A percentile compares a stretch with the other conserved stretches of the same genome.
phyloP scores from a whole-genome alignment of 2,329 filamentous ascomycete species.

The Pseudocercospora musae region DNA sequence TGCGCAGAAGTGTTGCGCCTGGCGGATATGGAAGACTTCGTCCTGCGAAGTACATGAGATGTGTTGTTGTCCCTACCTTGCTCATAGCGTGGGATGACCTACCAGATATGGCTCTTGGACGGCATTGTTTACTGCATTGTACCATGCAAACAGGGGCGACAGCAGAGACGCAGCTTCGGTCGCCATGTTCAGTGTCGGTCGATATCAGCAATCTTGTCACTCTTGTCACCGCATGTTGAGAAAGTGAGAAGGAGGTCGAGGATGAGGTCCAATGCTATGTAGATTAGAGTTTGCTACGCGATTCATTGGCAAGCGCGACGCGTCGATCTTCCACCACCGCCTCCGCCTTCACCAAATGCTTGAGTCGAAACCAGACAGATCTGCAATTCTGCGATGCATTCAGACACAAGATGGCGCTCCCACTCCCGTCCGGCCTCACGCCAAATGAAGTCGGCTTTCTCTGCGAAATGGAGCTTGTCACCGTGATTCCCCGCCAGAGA shows the following conservation, averaged over 20 bases:
- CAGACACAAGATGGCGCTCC: constrained; percentile 54
- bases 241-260: background rate
- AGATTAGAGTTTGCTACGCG: background rate
- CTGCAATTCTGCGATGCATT: background rate
- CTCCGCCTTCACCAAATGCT: background rate
- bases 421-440: constrained; percentile 64
- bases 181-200: constrained; percentile 18
- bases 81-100: constrained; percentile 25
- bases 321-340: background rate
- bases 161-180: constrained; percentile 20
- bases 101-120: constrained; percentile 60
- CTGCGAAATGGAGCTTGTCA: constrained; percentile 96
- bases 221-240: background rate
- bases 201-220: background rate
- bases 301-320: background rate
- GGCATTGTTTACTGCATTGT: constrained; percentile 41
- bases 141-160: constrained; percentile 31
- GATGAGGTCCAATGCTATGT: background rate
- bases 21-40: constrained; percentile 84
- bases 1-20: constrained; percentile 82
- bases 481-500: constrained; percentile 83
- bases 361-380: background rate
- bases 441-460: constrained; percentile 89
- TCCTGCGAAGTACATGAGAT: constrained; percentile 54
- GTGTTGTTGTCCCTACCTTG: constrained; percentile 20